These are phyloP conservation scores for Collybia mongolica DNA, from an alignment of 768 basidiomycete genomes.

Conservation along the genomic window DNA sequence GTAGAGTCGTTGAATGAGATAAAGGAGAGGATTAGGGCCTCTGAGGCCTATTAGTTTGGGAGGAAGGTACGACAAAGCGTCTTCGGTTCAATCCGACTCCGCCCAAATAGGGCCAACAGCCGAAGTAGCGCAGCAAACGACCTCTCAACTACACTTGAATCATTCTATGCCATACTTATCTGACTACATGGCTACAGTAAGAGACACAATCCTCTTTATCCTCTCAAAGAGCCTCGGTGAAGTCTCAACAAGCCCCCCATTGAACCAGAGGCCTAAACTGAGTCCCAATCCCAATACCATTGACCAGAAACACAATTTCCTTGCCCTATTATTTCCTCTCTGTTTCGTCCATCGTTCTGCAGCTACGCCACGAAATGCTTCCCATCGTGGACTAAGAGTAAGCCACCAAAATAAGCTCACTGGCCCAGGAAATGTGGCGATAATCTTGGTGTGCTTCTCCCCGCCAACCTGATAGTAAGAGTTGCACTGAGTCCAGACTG, in stretches of 20 bases:
- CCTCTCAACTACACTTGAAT: constrained; percentile 9
- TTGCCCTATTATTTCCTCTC: constrained; percentile 18
- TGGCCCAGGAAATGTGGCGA: constrained; percentile 55
- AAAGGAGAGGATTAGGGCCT: constrained; percentile 25
- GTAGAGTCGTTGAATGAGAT: constrained; percentile 21
- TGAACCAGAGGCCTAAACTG: too few species aligned
- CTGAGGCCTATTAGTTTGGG: constrained; percentile 27
- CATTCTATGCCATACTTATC: constrained; percentile 4
- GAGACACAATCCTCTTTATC: too few species aligned
- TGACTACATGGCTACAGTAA: background rate
- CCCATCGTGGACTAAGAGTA: constrained; percentile 38
- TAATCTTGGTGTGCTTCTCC: constrained; percentile 37
- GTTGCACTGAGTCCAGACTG: constrained; percentile 53
- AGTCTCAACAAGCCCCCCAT: too few species aligned
- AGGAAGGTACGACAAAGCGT: constrained; percentile 17
- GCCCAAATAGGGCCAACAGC: constrained; percentile 9
- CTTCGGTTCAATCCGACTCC: constrained; percentile 23
- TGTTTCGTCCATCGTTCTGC: constrained; percentile 37
- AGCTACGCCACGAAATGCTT: constrained; percentile 38
- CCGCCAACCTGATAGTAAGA: constrained; percentile 49
- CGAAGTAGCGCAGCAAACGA: constrained; percentile 4
- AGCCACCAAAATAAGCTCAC: constrained; percentile 54
- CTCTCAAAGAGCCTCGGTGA: too few species aligned
- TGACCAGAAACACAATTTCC: constrained; percentile 19
- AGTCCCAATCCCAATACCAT: constrained; percentile 10